Conservation (phyloP, 2,329 filamentous ascomycete species). For the Xylaria sp. region DNA sequence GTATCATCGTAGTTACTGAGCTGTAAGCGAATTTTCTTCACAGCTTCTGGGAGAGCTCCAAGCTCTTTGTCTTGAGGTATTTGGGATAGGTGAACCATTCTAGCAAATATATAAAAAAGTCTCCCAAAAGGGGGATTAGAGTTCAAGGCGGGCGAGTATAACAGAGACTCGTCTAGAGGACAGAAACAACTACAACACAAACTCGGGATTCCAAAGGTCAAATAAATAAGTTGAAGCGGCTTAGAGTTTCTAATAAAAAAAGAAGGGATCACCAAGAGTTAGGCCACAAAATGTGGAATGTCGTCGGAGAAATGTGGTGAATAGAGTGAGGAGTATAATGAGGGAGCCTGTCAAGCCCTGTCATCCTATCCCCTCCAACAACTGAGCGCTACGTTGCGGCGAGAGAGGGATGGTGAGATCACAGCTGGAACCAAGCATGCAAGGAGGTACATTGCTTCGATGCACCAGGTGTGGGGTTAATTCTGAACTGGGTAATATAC, state of each 20-base stretch:
- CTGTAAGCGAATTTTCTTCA: constrained; percentile 58
- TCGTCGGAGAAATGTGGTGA: constrained; percentile 19
- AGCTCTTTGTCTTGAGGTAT: constrained; percentile 50
- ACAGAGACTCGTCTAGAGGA: neutral
- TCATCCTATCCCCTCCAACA: constrained; percentile 8
- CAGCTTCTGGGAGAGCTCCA: constrained; percentile 48
- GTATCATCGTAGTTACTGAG: constrained; percentile 63
- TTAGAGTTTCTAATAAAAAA: neutral
- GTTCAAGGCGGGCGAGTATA: neutral
- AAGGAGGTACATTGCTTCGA: constrained; percentile 15
- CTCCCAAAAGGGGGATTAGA: neutral
- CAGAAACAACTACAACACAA: neutral
- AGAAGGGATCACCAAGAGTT: constrained; percentile 9
- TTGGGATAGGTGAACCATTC: constrained; percentile 63
- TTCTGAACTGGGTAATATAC: constrained; percentile 23
- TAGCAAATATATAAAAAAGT: constrained; percentile 36
- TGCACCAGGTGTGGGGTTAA: constrained; percentile 28
- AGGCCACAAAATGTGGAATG: constrained; percentile 20
- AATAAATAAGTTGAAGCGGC: constrained; percentile 11
- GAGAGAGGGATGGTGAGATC: constrained; percentile 8
- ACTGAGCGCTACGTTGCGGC: constrained; percentile 24
- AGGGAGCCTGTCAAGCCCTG: constrained; percentile 19
- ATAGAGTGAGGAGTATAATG: neutral
- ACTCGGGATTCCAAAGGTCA: constrained; percentile 1
- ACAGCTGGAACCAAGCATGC: constrained; percentile 18